Base-by-base conservation (phyloP, 2,329 filamentous ascomycete genomes). In the Mycosphaerelloides madeirae region DNA sequence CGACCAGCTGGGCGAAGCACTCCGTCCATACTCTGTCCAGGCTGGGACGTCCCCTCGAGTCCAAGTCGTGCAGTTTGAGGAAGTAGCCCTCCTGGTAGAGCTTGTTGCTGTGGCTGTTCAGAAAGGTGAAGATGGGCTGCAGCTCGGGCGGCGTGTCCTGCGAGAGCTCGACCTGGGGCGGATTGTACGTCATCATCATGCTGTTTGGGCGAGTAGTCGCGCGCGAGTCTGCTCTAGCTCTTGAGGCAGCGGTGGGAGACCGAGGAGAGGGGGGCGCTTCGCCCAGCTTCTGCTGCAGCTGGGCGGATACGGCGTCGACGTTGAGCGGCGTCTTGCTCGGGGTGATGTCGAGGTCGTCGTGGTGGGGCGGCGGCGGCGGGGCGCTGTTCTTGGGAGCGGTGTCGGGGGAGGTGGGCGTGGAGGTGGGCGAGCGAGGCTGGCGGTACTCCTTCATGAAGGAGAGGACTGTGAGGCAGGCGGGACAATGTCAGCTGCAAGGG, bases 51-150 rank as follows among this genome's bases (percentile, higher is more conserved):
- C 93, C 93, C 68, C 91, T 89, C 43, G 82, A 84, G 62, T 97
- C 94, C 57, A 95, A 82, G 67, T 98, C 93, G 66, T 96, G 91
- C 38, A 98, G 74, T 69, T 97, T 98, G 57, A 98, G 71, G 56
- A 98, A 97, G 63, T 97, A 98, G 29, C 93, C 93, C 70, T 98
- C 93, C 58, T 96, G 90, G 65, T 97, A 98, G 44, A 97, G 74
- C 70, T 97, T 97, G 68, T 96, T 96, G 46, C 82, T 84, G 66
- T 98, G 93, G 68, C 85, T 93, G 70, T 95, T 97, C 54, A 98
- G 78, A 63, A 88, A 93, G 49, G 81, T 87, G 68, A 97, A 97
- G 60, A 97, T 90, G 53, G 90, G 91, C 70, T 89, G 85, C 51
- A 98, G 76, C 74, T 98, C 93, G 29, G 93, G 89, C 51, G 93